A percentile compares a stretch with the other conserved stretches of the same genome.
These are phyloP conservation scores for Canavalia ensiformis DNA, from an alignment of 306 rosid genomes.

Conservation along the genomic window DNA sequence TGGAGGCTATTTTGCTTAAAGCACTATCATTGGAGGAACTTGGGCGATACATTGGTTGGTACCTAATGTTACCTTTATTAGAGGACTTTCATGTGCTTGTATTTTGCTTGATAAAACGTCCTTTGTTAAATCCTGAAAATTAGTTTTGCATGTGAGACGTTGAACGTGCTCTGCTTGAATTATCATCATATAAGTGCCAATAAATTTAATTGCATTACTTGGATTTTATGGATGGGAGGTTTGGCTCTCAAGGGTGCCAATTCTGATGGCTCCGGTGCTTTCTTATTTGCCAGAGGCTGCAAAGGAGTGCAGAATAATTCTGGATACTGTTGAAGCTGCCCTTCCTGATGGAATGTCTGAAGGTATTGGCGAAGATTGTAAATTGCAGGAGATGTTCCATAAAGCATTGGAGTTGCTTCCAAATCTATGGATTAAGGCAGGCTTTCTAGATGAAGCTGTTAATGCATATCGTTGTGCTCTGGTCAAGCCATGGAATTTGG, in stretches of 20 bases:
- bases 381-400: conserved; percentile 85
- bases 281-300: conserved; percentile 73
- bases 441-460: conserved; percentile 81
- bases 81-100: conserved; percentile 12
- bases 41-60: conserved; percentile 72
- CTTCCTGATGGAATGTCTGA: conserved; percentile 77
- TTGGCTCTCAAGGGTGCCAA: background rate
- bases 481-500: conserved; percentile 86
- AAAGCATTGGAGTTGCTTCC: conserved; percentile 83
- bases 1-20: conserved; percentile 86
- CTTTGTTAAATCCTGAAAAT: conserved; percentile 12
- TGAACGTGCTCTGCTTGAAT: conserved; percentile 17
- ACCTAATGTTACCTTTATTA: conserved; percentile 25
- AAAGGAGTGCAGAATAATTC: conserved; percentile 76
- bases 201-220: background rate
- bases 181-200: background rate
- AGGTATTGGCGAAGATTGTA: conserved; percentile 72
- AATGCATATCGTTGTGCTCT: conserved; percentile 74
- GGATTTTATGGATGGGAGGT: conserved; percentile 1
- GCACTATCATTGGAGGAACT: conserved; percentile 79
- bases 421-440: conserved; percentile 72
- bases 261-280: conserved; percentile 40
- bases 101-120: conserved; percentile 24
- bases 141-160: conserved; percentile 4
- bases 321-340: conserved; percentile 79